Base-by-base conservation (phyloP, 2,329 filamentous ascomycete species). In the Aureobasidium lini region DNA sequence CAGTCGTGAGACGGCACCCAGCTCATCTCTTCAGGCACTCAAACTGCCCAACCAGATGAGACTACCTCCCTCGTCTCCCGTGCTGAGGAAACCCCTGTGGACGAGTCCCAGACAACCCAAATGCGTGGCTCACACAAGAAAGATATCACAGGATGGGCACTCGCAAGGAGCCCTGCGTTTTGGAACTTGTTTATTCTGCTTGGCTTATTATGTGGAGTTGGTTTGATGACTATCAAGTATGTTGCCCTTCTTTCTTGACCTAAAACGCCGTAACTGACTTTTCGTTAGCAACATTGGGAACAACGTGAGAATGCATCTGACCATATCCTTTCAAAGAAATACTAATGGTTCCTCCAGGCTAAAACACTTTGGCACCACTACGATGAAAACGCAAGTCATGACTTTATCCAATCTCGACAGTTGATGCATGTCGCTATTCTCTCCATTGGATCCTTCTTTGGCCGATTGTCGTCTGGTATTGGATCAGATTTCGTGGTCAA, bases 191-290 rank as follows among this genome's bases (percentile, higher is more conserved):
- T 95, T 72, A 73, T 82, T 60, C 85, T 96, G 65, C 89, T 99
- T 82, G 91, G 87, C 40, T 82, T 96, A n/a, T 78, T 97, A 63
- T 90, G 91, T 40, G 94, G 94, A 56, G 88, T 96, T 66, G 94
- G 94, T 10, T 77, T 99, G 64, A 99, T 99, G 94, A 97, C 93
- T 0, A 99, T 99, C 75, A 99, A 99, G 91, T 95, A 80, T 73
- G 88, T 78, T 28, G 23, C 11, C n/a, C 13, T 29, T 29, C 42
- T 48, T 13, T 18, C 11, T 36, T 29, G 29, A 23, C 16, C 31
- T 32, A 40, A 5, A 8, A 40, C n/a, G 18, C 48, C 8, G 5
- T 56, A 43, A 62, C 75, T 77, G 68, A 76, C 62, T 10, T 16
- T 13, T 23, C 28, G 10, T 43, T 66, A 95, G 90, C 76, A 99